Conservation (phyloP, 352 stramenopile genomes). For the Globisporangium abappressorium region DNA sequence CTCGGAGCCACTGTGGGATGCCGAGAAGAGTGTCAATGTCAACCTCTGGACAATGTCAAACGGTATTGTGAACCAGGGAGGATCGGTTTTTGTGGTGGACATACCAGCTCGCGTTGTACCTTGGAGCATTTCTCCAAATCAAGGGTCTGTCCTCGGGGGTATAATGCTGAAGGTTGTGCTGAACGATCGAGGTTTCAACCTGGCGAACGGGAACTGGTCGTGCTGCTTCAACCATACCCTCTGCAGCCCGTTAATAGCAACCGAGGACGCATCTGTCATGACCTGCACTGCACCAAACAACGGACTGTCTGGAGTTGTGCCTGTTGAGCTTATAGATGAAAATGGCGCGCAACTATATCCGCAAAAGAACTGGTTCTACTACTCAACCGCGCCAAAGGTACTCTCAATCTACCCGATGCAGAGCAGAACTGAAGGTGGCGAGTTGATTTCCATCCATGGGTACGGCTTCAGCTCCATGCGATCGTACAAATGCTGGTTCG, state of each 20-base stretch:
- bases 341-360: neutral
- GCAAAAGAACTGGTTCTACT: conserved; percentile 35
- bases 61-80: conserved; percentile 9
- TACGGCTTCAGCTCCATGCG: conserved; percentile 23
- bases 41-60: conserved; percentile 29
- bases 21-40: conserved; percentile 16
- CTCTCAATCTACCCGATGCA: conserved; percentile 21
- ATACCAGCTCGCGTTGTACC: neutral
- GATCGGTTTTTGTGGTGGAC: conserved; percentile 5
- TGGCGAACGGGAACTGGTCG: conserved; percentile 19
- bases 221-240: conserved; percentile 35
- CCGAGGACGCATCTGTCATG: conserved; percentile 1
- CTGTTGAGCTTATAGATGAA: conserved; percentile 19
- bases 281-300: conserved; percentile 17
- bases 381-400: conserved; percentile 23
- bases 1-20: conserved; percentile 21
- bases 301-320: conserved; percentile 19
- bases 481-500: conserved; percentile 31
- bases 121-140: conserved; percentile 28
- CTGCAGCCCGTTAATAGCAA: conserved; percentile 21
- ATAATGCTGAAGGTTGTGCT: conserved; percentile 9
- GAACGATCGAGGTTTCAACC: neutral
- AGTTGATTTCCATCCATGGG: conserved; percentile 27
- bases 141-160: conserved; percentile 19
- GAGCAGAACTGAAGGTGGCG: conserved; percentile 19